A percentile compares a stretch with the other conserved stretches of the same genome.
phyloP scores from a whole-genome alignment of 352 stramenopile species.

The Blastocystis sp. region DNA sequence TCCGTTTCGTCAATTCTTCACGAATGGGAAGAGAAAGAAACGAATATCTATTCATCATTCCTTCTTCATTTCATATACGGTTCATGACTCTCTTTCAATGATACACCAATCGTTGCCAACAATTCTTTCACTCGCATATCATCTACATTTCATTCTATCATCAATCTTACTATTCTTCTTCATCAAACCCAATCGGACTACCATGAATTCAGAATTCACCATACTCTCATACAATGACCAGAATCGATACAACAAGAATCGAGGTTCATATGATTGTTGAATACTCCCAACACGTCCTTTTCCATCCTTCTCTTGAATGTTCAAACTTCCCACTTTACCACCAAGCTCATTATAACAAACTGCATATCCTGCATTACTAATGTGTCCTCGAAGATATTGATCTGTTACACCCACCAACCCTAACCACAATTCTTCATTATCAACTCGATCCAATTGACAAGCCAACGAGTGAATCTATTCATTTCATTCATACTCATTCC shows the following conservation, averaged over 20 bases:
- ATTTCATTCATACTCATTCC: neutral
- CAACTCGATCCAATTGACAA: neutral
- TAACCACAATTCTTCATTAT: conserved; percentile 32
- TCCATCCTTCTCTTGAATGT: neutral
- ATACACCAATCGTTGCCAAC: neutral
- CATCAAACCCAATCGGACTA: neutral
- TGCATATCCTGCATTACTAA: conserved; percentile 19
- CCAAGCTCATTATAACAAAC: neutral
- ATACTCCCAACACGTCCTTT: neutral
- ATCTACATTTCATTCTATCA: neutral
- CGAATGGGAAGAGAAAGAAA: neutral
- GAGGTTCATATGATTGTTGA: conserved; percentile 34
- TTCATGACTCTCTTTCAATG: conserved; percentile 40
- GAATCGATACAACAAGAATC: conserved; percentile 36
- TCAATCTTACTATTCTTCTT: neutral
- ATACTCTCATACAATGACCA: conserved; percentile 50
- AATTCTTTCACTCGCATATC: conserved; percentile 19
- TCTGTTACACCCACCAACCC: conserved; percentile 9
- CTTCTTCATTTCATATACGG: neutral
- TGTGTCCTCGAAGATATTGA: conserved; percentile 9
- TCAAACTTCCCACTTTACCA: neutral
- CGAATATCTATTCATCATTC: neutral
- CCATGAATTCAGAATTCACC: conserved; percentile 31
- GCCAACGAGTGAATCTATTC: neutral
- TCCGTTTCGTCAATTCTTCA: neutral